Base-by-base conservation (phyloP, 1,284 basidiomycete genomes). In the Marasmius tenuissimus region DNA sequence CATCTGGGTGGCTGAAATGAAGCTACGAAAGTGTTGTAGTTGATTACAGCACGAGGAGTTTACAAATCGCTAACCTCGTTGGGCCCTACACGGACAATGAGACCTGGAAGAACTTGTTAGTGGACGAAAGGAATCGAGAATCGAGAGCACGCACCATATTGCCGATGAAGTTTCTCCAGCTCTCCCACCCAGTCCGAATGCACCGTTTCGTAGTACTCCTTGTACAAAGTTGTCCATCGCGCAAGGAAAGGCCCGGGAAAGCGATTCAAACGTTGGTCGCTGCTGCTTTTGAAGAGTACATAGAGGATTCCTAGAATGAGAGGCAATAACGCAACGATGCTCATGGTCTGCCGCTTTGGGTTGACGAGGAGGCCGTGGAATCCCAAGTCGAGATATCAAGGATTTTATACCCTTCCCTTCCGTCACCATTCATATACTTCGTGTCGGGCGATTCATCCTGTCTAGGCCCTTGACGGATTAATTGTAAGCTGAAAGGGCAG, bases 1-100 rank as follows among this genome's bases (percentile, higher is more conserved):
- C 72, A 4, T 62, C 62, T 1, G 67, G 65, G 35, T 66, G 61
- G 16, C 63, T 57, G 62, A 74, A 74, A 53, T 72, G 71, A 5
- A 74, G 62, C 71, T 72, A 49, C 6, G 11, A 35, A 16, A 39
- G 22, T 40, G 7, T 4, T 33, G 16, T 6, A 27, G 4, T 39
- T 5, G 18, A 22, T 14, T 34, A 39, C 45, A 35, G 16, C 16
- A 27, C 34, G 37, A n/a, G 4, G 2, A 6, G 12, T 47, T 47
- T 8, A 33, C 40, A 4, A 18, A 35, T 38, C 18, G 50, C 51
- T 33, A 7, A 65, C 63, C 48, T 67, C 60, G 50, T 67, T 67
- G 1, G 66, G 64, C 14, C 60, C 60, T 22, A 67, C 60, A 27
- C 66, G 57, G 4, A 67, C 59, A 8, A 67, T 61, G 33, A 61